Conservation (phyloP, 116 monocot genomes). For the Iris pallida region DNA sequence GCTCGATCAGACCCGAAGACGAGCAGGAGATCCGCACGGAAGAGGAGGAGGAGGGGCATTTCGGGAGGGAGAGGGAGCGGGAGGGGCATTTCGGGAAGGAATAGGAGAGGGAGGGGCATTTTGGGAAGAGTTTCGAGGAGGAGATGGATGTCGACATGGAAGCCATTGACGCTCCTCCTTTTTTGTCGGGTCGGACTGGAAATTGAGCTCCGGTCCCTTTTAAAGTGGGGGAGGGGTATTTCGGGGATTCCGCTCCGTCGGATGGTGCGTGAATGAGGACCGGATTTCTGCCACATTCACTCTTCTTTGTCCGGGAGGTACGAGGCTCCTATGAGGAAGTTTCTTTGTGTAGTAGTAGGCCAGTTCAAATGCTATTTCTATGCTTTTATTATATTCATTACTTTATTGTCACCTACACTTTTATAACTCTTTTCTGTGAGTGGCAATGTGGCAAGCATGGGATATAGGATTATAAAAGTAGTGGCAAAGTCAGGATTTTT, state of each 20-base stretch:
- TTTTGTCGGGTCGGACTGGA: neutral
- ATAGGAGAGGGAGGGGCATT: neutral
- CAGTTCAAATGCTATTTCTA: too few relatives aligned
- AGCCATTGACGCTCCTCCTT: neutral
- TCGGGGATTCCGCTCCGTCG: neutral
- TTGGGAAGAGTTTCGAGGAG: neutral
- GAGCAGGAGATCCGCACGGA: neutral
- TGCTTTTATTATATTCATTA: too few relatives aligned
- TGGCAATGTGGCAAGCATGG: too few relatives aligned
- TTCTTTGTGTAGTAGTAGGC: too few relatives aligned
- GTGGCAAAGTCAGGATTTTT: too few relatives aligned
- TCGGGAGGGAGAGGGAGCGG: neutral
- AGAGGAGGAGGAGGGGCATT: neutral
- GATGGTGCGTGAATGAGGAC: too few relatives aligned
- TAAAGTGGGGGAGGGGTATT: neutral
- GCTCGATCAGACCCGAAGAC: slow-evolving; percentile 52
- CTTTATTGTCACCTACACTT: too few relatives aligned
- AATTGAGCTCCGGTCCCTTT: neutral
- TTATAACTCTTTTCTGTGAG: too few relatives aligned
- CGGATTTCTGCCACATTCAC: too few relatives aligned
- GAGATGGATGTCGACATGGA: slow-evolving; percentile 2
- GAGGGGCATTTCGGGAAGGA: neutral
- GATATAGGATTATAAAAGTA: too few relatives aligned
- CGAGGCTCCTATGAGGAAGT: too few relatives aligned
- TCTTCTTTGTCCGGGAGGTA: too few relatives aligned